Evolutionary conservation across 1,284 basidiomycete species (phyloP).

Genomic region (Malassezia psittaci): DNA sequence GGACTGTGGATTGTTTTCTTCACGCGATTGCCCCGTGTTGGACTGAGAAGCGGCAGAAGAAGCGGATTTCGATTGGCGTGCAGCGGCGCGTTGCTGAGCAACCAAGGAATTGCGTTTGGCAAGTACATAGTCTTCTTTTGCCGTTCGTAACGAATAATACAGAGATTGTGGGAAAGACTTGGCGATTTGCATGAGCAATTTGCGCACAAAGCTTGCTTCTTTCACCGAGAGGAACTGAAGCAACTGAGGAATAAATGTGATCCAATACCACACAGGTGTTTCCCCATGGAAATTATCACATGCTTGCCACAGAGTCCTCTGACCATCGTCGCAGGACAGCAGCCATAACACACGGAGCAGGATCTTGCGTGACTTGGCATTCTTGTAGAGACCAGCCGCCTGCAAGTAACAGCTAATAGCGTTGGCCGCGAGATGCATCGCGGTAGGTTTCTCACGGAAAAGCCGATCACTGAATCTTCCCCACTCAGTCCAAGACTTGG

Average conservation of each 20-base stretch:
- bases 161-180: slow-evolving; percentile 89
- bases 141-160: slow-evolving; percentile 88
- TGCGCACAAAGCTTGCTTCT: slow-evolving; percentile 84
- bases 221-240: slow-evolving; percentile 77
- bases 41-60: too few relatives aligned
- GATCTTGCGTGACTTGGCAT: slow-evolving; percentile 79
- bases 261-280: slow-evolving; percentile 97
- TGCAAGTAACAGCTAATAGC: slow-evolving; percentile 97
- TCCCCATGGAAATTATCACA: slow-evolving; percentile 97
- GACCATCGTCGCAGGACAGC: slow-evolving; percentile 79
- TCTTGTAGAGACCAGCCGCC: slow-evolving; percentile 92
- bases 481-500: slow-evolving; percentile 99
- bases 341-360: slow-evolving; percentile 90
- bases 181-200: slow-evolving; percentile 78
- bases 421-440: slow-evolving; percentile 58
- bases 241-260: slow-evolving; percentile 92
- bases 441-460: slow-evolving; percentile 58
- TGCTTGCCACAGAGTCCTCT: slow-evolving; percentile 66
- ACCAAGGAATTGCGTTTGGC: slow-evolving; percentile 49
- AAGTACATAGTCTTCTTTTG: slow-evolving; percentile 64
- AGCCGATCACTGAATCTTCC: slow-evolving; percentile 85
- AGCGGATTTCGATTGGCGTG: slow-evolving; percentile 37
- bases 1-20: too few relatives aligned
- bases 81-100: slow-evolving; percentile 39
- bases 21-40: too few relatives aligned